Evolutionary conservation across 2,329 filamentous ascomycete species (phyloP).

Genomic region (Curvularia hawaiiensis): DNA sequence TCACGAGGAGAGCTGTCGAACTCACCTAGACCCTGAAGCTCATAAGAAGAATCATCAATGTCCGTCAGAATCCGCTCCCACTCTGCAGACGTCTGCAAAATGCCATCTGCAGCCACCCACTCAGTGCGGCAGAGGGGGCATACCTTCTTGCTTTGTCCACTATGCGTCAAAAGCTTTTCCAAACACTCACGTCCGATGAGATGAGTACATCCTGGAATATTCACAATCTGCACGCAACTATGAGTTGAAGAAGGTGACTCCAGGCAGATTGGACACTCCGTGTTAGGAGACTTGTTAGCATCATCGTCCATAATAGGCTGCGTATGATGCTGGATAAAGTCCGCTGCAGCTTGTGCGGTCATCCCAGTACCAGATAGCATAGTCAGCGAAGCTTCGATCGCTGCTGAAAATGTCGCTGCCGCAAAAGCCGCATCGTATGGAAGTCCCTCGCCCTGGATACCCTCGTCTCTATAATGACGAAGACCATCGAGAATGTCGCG

Average conservation of each 20-base stretch:
- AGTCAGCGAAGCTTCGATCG: too few species aligned
- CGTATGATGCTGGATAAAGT: constrained; percentile 11
- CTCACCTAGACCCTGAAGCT: not conserved
- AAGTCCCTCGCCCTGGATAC: too few species aligned
- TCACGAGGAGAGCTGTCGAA: not conserved
- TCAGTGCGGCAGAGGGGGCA: constrained; percentile 28
- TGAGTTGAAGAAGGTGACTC: constrained; percentile 15
- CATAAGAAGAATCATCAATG: not conserved
- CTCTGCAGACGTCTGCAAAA: not conserved
- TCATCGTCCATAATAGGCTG: not conserved
- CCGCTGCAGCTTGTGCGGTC: not conserved
- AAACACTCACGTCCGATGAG: constrained; percentile 23
- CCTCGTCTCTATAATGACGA: too few species aligned
- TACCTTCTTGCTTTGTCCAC: constrained; percentile 13
- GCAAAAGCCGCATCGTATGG: too few species aligned
- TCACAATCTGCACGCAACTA: constrained; percentile 18
- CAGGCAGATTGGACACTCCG: constrained; percentile 19
- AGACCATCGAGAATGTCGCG: too few species aligned
- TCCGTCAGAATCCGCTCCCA: not conserved
- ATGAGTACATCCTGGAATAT: constrained; percentile 21
- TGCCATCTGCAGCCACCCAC: constrained; percentile 10
- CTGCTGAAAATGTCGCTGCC: too few species aligned
- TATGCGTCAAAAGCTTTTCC: constrained; percentile 8
- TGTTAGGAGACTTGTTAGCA: constrained; percentile 1
- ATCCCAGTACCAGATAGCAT: too few species aligned